These are phyloP conservation scores for Boechera retrofracta DNA, from an alignment of 345 rosid species.

Conservation along the genomic window DNA sequence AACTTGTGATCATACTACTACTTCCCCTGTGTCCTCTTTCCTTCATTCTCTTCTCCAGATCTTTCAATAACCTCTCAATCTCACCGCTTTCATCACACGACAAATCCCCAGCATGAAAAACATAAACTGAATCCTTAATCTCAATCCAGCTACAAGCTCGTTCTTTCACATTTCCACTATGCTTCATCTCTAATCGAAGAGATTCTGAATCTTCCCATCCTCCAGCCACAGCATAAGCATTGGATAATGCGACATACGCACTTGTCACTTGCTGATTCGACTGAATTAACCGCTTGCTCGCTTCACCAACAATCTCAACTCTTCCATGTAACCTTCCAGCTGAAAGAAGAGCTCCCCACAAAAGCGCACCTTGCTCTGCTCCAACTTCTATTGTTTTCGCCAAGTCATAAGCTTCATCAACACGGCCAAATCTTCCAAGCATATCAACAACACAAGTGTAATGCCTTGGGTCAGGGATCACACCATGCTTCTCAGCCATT, in stretches of 20 bases:
- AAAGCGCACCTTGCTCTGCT: constrained; percentile 56
- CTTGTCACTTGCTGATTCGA: constrained; percentile 65
- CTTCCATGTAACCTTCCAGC: constrained; percentile 77
- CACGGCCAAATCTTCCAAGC: constrained; percentile 73
- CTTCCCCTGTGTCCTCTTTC: constrained; percentile 58
- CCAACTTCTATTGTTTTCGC: constrained; percentile 57
- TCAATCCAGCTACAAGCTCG: constrained; percentile 90
- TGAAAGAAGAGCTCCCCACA: constrained; percentile 84
- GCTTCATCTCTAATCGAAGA: constrained; percentile 69
- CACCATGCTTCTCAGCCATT: constrained; percentile 57
- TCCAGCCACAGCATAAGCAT: constrained; percentile 55
- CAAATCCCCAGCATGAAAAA: constrained; percentile 65
- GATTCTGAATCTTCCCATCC: constrained; percentile 64
- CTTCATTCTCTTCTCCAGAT: constrained; percentile 63
- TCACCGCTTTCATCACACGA: constrained; percentile 51
- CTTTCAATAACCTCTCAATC: constrained; percentile 54
- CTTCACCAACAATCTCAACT: constrained; percentile 68
- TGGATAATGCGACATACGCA: constrained; percentile 73
- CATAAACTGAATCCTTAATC: constrained; percentile 51
- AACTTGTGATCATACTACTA: constrained; percentile 51
- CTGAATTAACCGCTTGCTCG: constrained; percentile 59
- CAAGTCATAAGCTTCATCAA: constrained; percentile 69
- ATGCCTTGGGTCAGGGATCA: constrained; percentile 66
- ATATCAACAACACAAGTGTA: constrained; percentile 81
- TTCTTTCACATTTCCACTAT: constrained; percentile 63